Evolutionary conservation across 805 yeast genomes (phyloP).

Genomic region (Candida methanosorbosa): DNA sequence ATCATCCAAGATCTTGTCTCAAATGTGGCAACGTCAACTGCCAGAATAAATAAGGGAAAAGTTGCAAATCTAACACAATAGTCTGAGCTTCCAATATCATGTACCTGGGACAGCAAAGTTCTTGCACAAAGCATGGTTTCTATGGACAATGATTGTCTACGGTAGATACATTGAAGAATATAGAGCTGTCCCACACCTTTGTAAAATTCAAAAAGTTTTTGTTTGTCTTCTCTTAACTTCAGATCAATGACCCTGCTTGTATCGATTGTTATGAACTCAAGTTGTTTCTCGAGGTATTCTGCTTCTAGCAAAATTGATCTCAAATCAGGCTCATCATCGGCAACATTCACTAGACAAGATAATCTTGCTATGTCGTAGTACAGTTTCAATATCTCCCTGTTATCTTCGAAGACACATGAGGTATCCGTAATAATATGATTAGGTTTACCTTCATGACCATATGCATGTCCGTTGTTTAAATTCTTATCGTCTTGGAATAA

Average conservation of each 20-base stretch:
- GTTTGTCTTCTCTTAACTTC: not conserved
- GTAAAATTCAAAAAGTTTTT: conserved; percentile 3
- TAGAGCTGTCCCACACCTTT: conserved; percentile 6
- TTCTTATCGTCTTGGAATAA: too few species aligned
- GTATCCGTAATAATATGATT: not conserved
- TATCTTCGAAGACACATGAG: conserved; percentile 2
- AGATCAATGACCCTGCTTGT: not conserved
- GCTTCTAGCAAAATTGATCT: conserved; percentile 8
- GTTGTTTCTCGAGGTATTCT: conserved; percentile 3
- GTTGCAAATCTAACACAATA: not conserved
- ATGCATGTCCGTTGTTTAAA: too few species aligned
- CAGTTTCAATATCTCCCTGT: conserved; percentile 3
- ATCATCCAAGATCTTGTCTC: conserved; percentile 9
- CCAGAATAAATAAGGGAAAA: conserved; percentile 6
- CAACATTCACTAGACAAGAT: conserved; percentile 5
- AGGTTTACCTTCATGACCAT: not conserved
- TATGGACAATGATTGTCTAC: conserved; percentile 8
- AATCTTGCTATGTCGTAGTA: conserved; percentile 4
- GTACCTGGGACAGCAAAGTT: conserved; percentile 2
- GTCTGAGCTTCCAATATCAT: conserved; percentile 1
- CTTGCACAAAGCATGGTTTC: conserved; percentile 6
- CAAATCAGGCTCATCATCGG: conserved; percentile 6
- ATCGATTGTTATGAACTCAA: conserved; percentile 1
- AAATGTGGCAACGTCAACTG: conserved; percentile 9
- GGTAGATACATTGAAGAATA: conserved; percentile 6